A percentile compares a stretch with the other conserved stretches of the same genome.
These are phyloP conservation scores for Macrocybe sp. DNA, from an alignment of 1,284 basidiomycete genomes.

Conservation along the genomic window DNA sequence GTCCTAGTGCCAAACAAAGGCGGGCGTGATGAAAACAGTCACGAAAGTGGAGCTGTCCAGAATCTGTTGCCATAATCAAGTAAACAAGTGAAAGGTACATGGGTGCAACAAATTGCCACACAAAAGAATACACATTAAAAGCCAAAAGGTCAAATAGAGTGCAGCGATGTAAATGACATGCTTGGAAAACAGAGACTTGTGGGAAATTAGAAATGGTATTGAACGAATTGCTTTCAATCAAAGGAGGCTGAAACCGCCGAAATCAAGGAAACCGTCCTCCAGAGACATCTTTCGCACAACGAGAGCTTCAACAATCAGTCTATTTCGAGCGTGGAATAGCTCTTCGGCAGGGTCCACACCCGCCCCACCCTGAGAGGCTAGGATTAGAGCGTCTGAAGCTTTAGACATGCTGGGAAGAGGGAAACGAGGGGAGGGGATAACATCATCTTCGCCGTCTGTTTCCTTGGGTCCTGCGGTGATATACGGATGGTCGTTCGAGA, in stretches of 20 bases:
- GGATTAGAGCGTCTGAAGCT: slow-evolving; percentile 7
- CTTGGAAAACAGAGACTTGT: too few relatives aligned
- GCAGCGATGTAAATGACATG: too few relatives aligned
- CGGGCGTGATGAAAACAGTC: too few relatives aligned
- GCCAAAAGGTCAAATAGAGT: too few relatives aligned
- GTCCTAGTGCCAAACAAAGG: too few relatives aligned
- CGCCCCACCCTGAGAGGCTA: background rate
- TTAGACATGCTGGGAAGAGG: slow-evolving; percentile 24
- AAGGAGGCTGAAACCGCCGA: slow-evolving; percentile 45
- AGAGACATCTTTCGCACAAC: slow-evolving; percentile 70
- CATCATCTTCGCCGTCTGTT: slow-evolving; percentile 13
- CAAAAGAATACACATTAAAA: too few relatives aligned
- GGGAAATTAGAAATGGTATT: too few relatives aligned
- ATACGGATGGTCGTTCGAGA: slow-evolving; percentile 10
- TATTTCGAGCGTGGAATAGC: slow-evolving; percentile 27
- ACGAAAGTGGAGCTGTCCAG: too few relatives aligned
- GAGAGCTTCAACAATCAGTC: slow-evolving; percentile 74
- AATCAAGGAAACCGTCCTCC: slow-evolving; percentile 70
- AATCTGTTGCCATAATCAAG: too few relatives aligned
- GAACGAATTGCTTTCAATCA: too few relatives aligned
- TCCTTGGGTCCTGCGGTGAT: background rate
- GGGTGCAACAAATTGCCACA: too few relatives aligned
- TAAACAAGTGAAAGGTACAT: too few relatives aligned
- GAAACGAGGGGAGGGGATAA: slow-evolving; percentile 37
- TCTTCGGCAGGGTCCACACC: slow-evolving; percentile 9